Evolutionary conservation across 352 stramenopile species (phyloP), one percentile per base, ranked within the genome.

Genomic region (Phytophthora podocarpi): DNA sequence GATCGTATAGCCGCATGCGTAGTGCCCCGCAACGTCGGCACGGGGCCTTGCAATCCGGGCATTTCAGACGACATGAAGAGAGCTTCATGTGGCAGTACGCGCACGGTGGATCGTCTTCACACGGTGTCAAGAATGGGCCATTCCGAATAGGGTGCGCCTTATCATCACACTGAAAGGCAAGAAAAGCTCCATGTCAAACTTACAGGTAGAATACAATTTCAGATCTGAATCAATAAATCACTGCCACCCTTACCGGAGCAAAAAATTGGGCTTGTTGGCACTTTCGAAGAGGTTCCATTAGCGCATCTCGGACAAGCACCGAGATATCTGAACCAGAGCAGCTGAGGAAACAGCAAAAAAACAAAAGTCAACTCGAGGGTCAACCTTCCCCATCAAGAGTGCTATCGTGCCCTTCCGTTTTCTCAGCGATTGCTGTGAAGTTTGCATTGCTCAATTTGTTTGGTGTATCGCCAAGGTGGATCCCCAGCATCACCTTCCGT

Each of bases 201-300:
- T n/a, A n/a, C n/a, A 28, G 1, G 18, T 12, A 18, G 4, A 11
- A 24, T 16, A 26, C 21, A 18, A 28, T 20, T 24, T 8, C 5
- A 56, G 12, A 1, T 7, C 5, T 7, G 32, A 16, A 32, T 21
- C 12, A n/a, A 51, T 32, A 46, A 23, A 45, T 47, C 5, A 23
- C n/a, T 12, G 36, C 9, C 15, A 59, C 45, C 32, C 49, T 55
- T 78, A 96, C 87, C 32, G 75, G 74, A 31, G 68, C 82, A 66
- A 97, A 97, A 55, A 94, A 96, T 57, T 98, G 94, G n/a, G 97
- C 97, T 78, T 98, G 85, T 64, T 99, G 97, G 67, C 97, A 99
- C 70, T 96, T 95, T 54, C 96, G 80, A 23, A 99, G 72, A 5
- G 98, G 97, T 72, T 98, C 82, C 97, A 99, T 99, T 20, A 99